Evolutionary conservation across 805 yeast species (phyloP), one percentile per base, ranked within the genome.

Genomic region (Metschnikowia amazonensis): DNA sequence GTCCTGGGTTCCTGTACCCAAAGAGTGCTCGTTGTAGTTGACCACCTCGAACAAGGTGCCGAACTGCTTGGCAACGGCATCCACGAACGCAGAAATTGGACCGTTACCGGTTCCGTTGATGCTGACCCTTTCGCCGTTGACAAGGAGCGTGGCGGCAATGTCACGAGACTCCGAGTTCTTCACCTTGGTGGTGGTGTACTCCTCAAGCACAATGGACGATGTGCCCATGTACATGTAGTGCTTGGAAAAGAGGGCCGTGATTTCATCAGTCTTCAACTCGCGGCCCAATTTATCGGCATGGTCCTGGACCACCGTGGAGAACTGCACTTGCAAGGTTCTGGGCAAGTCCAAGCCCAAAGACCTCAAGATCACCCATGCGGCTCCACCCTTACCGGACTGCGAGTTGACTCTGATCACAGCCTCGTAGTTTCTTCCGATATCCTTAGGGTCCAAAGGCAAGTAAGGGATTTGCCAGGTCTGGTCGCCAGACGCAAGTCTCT

Each of bases 371-470:
- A 84, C 80, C 92, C 92, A 84, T 18, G 90, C 88, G 37, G 90
- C 88, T 65, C 92, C 92, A 61, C 92, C 92, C 65, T 84, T 84
- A 65, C 92, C 92, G n/a, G 88, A 81, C 69, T 84, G 92, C 18
- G 92, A 84, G 69, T 84, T 84, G 58, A 84, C 90, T 72, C 92
- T 76, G 60, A 84, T 84, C 47, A 84, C 86, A 44, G 89, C 90
- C 69, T 84, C 92, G 64, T 84, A 84, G 56, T 76, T 83, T 72
- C 89, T 76, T 46, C 92, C 92, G 55, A 84, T 80, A 64, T 84
- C 92, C 66, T 81, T 75, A 57, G 92, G 92, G 70, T 84, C 92
- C 63, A 84, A 74, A 49, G 92, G 89, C 60, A 84, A 72, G 72
- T 84, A 84, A 45, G 92, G 92, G 53, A 84, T 75, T 58, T 72